Evolutionary conservation across 2,329 filamentous ascomycete genomes (phyloP).

Genomic region (Pyricularia pennisetigena): DNA sequence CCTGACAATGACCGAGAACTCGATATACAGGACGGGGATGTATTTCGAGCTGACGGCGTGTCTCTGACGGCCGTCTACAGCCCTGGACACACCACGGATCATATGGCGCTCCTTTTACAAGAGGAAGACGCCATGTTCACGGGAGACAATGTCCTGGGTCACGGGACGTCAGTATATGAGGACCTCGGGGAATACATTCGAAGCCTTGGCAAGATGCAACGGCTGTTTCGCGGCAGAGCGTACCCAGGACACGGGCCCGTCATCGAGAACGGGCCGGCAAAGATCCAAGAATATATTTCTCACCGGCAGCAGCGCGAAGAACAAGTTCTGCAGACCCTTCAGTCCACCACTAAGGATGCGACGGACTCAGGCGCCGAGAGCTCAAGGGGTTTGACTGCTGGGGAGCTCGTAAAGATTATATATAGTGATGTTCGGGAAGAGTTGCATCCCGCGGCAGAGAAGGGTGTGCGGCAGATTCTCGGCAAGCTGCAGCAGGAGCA

Average conservation of each 20-base stretch:
- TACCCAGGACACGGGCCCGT: slow-evolving; percentile 86
- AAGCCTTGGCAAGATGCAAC: slow-evolving; percentile 50
- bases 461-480: slow-evolving; percentile 69
- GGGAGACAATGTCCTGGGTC: slow-evolving; percentile 65
- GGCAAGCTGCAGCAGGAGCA: slow-evolving; percentile 69
- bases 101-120: slow-evolving; percentile 51
- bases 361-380: not conserved
- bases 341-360: slow-evolving; percentile 15
- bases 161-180: slow-evolving; percentile 66
- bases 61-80: slow-evolving; percentile 53
- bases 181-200: slow-evolving; percentile 52
- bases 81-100: slow-evolving; percentile 63
- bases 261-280: slow-evolving; percentile 60
- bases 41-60: slow-evolving; percentile 39
- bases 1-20: slow-evolving; percentile 12
- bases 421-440: slow-evolving; percentile 71
- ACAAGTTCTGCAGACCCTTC: slow-evolving; percentile 61
- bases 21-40: slow-evolving; percentile 34
- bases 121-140: slow-evolving; percentile 65
- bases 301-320: slow-evolving; percentile 74
- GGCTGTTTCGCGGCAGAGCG: slow-evolving; percentile 53
- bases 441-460: slow-evolving; percentile 66
- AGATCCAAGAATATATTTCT: slow-evolving; percentile 71
- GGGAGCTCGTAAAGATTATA: slow-evolving; percentile 81
- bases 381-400: slow-evolving; percentile 47